Percentiles rank a stretch among this genome's conserved stretches.
Conservation (phyloP, 2,329 filamentous ascomycete genomes). For the Immersiporthe knoxdaviesiana region DNA sequence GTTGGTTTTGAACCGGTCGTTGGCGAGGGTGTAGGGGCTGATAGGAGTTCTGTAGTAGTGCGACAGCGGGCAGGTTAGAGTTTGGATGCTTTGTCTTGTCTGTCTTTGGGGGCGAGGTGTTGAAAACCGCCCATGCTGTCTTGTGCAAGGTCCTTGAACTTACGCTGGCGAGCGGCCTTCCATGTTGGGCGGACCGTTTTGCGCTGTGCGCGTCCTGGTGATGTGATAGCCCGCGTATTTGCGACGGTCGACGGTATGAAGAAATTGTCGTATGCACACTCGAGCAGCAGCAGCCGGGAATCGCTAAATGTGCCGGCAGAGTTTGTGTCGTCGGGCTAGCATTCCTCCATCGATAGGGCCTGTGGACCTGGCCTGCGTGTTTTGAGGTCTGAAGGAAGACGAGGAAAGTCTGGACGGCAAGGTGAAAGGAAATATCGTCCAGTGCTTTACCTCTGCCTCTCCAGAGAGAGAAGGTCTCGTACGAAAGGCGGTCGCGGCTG, state of each 20-base stretch:
- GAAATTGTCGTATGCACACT: too few relatives aligned
- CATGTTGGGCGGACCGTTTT: constrained; percentile 15
- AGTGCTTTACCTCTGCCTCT: background rate
- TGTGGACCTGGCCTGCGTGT: background rate
- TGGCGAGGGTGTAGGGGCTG: constrained; percentile 35
- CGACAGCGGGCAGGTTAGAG: constrained; percentile 18
- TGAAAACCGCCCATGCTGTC: background rate
- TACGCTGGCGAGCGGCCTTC: constrained; percentile 26
- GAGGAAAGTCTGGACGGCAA: background rate
- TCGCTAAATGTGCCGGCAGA: background rate
- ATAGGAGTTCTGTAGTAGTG: constrained; percentile 32
- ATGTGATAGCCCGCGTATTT: background rate
- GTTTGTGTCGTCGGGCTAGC: background rate
- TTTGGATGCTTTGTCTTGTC: background rate
- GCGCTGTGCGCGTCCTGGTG: background rate
- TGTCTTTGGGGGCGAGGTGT: background rate
- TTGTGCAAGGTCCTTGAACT: constrained; percentile 3
- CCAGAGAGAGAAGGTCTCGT: background rate
- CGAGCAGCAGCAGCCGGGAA: background rate
- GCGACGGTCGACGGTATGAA: background rate
- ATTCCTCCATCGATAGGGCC: background rate
- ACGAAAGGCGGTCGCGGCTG: background rate
- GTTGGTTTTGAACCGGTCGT: constrained; percentile 72
- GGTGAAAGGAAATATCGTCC: background rate
- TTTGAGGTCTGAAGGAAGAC: background rate